phyloP scores from a whole-genome alignment of 768 basidiomycete species.

The Boletales sp. region DNA sequence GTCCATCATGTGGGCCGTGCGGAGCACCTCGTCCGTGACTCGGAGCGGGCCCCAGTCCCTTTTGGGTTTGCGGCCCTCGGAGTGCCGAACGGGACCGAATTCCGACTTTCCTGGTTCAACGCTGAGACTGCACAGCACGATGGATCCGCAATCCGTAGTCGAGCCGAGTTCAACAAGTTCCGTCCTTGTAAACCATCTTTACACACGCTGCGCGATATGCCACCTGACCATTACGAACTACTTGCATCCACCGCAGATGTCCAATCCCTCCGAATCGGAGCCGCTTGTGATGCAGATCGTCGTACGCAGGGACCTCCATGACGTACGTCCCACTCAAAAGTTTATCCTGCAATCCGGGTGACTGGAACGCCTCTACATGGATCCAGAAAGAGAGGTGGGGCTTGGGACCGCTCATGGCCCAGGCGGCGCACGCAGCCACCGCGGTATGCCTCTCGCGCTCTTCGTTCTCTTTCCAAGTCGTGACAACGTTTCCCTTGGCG shows the following conservation, averaged over 20 bases:
- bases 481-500: neutral
- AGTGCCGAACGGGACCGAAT: too few species aligned
- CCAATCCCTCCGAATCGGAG: neutral
- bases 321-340: conserved; percentile 27
- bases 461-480: neutral
- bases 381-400: conserved; percentile 41
- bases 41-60: too few species aligned
- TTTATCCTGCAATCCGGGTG: neutral
- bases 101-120: too few species aligned
- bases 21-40: too few species aligned
- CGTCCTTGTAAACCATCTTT: too few species aligned
- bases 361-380: neutral
- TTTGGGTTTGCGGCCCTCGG: too few species aligned
- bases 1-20: too few species aligned
- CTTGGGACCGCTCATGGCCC: conserved; percentile 42
- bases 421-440: conserved; percentile 41
- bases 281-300: conserved; percentile 43
- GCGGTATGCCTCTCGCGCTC: conserved; percentile 25
- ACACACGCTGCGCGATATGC: too few species aligned
- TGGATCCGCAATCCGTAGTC: neutral
- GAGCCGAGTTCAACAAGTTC: neutral
- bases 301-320: conserved; percentile 40
- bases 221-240: neutral
- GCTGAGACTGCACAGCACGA: neutral
- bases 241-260: neutral